These are phyloP conservation scores for Cladophialophora carrionii DNA, from an alignment of 2,329 filamentous ascomycete species.

Conservation along the genomic window DNA sequence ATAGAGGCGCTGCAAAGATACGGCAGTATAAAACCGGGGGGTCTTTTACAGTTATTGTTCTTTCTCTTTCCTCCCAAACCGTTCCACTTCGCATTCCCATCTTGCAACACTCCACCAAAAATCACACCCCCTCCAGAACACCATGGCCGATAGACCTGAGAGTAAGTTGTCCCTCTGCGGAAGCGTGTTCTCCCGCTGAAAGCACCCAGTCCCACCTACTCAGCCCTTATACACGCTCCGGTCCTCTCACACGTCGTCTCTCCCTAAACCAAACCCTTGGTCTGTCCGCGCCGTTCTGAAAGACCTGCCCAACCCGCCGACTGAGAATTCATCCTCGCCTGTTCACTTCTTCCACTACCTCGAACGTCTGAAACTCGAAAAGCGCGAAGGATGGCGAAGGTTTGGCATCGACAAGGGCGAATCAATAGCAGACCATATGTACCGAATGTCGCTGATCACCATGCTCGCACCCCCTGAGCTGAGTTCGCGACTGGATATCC, in stretches of 20 bases:
- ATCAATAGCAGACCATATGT: slow-evolving; percentile 98
- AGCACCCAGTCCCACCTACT: not conserved
- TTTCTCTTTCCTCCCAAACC: not conserved
- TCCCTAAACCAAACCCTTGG: slow-evolving; percentile 39
- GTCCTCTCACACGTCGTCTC: slow-evolving; percentile 32
- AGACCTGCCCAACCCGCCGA: slow-evolving; percentile 63
- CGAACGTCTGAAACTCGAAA: slow-evolving; percentile 91
- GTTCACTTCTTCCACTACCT: slow-evolving; percentile 93
- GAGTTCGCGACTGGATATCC: slow-evolving; percentile 71
- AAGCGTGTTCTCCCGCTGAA: not conserved
- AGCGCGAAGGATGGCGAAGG: slow-evolving; percentile 91
- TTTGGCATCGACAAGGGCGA: slow-evolving; percentile 78
- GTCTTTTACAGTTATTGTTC: not conserved
- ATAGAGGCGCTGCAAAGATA: slow-evolving; percentile 4
- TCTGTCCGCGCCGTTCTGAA: slow-evolving; percentile 60
- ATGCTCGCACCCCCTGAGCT: slow-evolving; percentile 84
- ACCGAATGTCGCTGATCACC: slow-evolving; percentile 96
- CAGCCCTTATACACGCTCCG: slow-evolving; percentile 17
- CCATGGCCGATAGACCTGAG: slow-evolving; percentile 5
- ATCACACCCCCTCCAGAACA: slow-evolving; percentile 12
- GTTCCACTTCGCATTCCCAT: not conserved
- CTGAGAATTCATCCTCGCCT: slow-evolving; percentile 69
- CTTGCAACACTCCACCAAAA: not conserved
- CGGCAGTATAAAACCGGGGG: not conserved
- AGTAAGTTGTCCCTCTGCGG: not conserved